phyloP scores from a whole-genome alignment of 2,329 filamentous ascomycete genomes.

The Sarocladium brachiariae region DNA sequence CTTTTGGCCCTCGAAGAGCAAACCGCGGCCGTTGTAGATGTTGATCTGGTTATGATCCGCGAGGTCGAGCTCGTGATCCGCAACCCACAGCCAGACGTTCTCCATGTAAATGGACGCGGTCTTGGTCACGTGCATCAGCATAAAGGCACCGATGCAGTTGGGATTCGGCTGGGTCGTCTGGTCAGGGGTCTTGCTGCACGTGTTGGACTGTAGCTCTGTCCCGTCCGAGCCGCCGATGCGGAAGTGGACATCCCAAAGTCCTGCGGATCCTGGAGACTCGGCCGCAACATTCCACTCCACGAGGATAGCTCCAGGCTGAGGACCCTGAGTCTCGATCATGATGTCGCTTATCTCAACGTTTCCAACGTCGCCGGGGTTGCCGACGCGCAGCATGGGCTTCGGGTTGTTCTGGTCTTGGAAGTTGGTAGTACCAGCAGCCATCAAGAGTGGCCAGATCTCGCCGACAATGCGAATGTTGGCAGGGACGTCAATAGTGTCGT shows the following conservation, averaged over 20 bases:
- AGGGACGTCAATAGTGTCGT: slow-evolving; percentile 63
- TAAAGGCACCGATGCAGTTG: slow-evolving; percentile 67
- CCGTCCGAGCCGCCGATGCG: slow-evolving; percentile 83
- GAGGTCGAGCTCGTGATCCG: slow-evolving; percentile 83
- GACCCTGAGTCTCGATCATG: slow-evolving; percentile 75
- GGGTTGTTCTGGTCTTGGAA: slow-evolving; percentile 74
- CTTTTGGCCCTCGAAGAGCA: slow-evolving; percentile 67
- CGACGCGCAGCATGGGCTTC: slow-evolving; percentile 79
- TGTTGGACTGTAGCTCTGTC: slow-evolving; percentile 72
- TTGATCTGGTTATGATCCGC: slow-evolving; percentile 69
- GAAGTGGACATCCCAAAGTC: slow-evolving; percentile 94
- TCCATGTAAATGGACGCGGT: slow-evolving; percentile 69
- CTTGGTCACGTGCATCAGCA: slow-evolving; percentile 59
- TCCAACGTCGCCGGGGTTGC: slow-evolving; percentile 68
- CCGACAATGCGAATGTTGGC: slow-evolving; percentile 82
- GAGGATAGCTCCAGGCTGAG: slow-evolving; percentile 80
- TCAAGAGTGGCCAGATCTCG: slow-evolving; percentile 85
- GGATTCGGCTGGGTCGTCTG: slow-evolving; percentile 53
- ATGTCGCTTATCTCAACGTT: slow-evolving; percentile 82
- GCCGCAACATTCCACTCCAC: slow-evolving; percentile 13
- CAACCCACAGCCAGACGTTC: slow-evolving; percentile 86
- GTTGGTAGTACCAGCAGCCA: slow-evolving; percentile 64
- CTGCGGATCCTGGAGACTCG: slow-evolving; percentile 56
- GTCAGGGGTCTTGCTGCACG: slow-evolving; percentile 36
- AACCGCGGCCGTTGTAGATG: slow-evolving; percentile 81